Conservation (phyloP, 179 eudicot genomes). For the Patellifolia procumbens region DNA sequence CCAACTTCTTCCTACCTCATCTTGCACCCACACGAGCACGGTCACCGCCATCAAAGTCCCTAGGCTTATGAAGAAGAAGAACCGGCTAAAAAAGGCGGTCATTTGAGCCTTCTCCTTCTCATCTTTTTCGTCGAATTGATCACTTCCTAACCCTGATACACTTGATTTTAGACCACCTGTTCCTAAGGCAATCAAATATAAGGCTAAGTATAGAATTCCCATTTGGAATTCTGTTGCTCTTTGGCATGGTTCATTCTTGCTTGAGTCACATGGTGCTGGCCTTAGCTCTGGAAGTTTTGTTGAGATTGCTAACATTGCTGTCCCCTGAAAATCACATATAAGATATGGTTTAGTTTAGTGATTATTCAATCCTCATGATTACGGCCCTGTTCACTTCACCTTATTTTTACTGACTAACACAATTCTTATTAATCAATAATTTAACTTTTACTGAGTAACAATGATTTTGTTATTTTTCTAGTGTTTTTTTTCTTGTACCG, state of each 20-base stretch:
- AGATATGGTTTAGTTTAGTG: background rate
- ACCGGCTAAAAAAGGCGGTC: constrained; percentile 78
- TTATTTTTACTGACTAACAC: background rate
- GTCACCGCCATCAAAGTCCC: constrained; percentile 78
- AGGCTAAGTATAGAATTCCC: constrained; percentile 57
- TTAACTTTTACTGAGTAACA: too few relatives aligned
- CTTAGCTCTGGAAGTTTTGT: constrained; percentile 56
- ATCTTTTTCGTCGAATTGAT: constrained; percentile 87
- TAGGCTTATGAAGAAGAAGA: constrained; percentile 73
- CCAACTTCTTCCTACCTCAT: constrained; percentile 68
- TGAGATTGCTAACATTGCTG: constrained; percentile 57
- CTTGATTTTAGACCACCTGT: constrained; percentile 90
- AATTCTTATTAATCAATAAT: too few relatives aligned
- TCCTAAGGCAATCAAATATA: constrained; percentile 77
- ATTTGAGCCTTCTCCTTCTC: constrained; percentile 67
- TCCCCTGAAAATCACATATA: constrained; percentile 52
- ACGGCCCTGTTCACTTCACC: background rate
- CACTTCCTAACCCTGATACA: constrained; percentile 83
- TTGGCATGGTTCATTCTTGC: constrained; percentile 36
- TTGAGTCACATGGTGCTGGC: constrained; percentile 53
- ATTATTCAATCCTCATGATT: background rate
- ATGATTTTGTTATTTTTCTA: too few relatives aligned
- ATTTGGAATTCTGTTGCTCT: constrained; percentile 56
- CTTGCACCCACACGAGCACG: constrained; percentile 73
- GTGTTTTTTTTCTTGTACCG: too few relatives aligned